Base-by-base conservation (phyloP, 2,329 filamentous ascomycete genomes). In the Zymoseptoria ardabiliae region DNA sequence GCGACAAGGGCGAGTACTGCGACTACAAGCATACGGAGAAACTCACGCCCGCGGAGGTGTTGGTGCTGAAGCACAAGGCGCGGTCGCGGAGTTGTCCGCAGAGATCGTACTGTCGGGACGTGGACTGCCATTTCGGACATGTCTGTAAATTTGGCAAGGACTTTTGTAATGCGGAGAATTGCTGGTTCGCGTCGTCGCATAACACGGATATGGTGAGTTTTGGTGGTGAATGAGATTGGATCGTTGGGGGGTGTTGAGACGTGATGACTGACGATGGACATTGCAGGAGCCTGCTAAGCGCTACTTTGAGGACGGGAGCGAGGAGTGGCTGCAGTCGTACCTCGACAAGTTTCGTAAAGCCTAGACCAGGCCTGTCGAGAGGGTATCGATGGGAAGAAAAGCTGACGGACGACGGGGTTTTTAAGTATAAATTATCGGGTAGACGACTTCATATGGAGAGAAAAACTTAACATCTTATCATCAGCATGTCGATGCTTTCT, bases 61-160 rank as follows among this genome's bases (percentile, higher is more conserved):
- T 73, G 19, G 75, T 76, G 4, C 64, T 79, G 35, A 72, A 71
- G 51, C 74, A 77, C 58, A 77, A 77, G 59, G 73, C 77, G 2
- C 68, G 77, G n/a, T 73, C 68, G 9, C 65, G 74, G 9, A 66
- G 68, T 5, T 79, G 77, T 60, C 70, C 72, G 25, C 66, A 73
- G 17, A 64, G 68, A 19, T 56, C 56, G n/a, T 65, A 66, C 17
- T 79, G 77, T 58, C 67, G 74, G 28, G 74, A 77, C 49, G 63
- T 75, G 48, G 70, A 76, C 41, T 79, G 77, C 64, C 75, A 73
- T 48, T 63, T 74, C 49, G 77, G 77, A 1, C 77, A 79, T 63
- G 61, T 73, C n/a, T 75, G 71, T 62, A 76, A 73, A 53, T 70
- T 67, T 17, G 75, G 70, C 25, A 68, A 70, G 11, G 67, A 61